Conservation (phyloP, 1,284 basidiomycete species). For the Microbotryum silenes-acaulis region DNA sequence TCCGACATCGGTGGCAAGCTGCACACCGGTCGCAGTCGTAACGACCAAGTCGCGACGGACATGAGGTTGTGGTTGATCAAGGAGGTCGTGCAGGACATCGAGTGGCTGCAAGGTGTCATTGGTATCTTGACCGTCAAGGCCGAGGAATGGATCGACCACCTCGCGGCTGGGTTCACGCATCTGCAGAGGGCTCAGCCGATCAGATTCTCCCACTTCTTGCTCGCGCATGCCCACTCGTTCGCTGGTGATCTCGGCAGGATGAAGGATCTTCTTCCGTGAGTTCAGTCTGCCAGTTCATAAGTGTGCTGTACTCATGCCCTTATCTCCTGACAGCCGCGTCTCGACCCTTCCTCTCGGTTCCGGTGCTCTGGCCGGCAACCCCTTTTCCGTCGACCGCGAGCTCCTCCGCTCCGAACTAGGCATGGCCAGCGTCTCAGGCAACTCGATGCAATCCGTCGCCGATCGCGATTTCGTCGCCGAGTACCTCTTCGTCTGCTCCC, state of each 20-base stretch:
- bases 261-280: conserved; percentile 58
- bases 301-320: neutral
- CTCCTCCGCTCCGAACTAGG: conserved; percentile 78
- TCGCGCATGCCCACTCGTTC: conserved; percentile 92
- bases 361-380: conserved; percentile 92
- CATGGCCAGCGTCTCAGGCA: conserved; percentile 76
- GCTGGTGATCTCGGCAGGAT: conserved; percentile 78
- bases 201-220: conserved; percentile 92
- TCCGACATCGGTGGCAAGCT: conserved; percentile 75
- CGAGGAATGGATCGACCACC: conserved; percentile 78
- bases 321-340: conserved; percentile 52
- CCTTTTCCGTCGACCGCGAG: conserved; percentile 83
- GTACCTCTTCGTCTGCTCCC: conserved; percentile 91
- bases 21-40: conserved; percentile 91
- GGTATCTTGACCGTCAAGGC: conserved; percentile 83
- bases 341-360: conserved; percentile 88
- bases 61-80: conserved; percentile 92
- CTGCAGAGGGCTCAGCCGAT: conserved; percentile 95
- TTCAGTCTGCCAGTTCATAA: no score
- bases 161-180: conserved; percentile 96
- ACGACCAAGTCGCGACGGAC: conserved; percentile 97
- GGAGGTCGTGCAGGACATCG: conserved; percentile 62
- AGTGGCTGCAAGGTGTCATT: conserved; percentile 68
- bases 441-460: conserved; percentile 87
- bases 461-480: conserved; percentile 97